Evolutionary conservation across 768 basidiomycete species (phyloP), one percentile per base, ranked within the genome.

Genomic region (Amanita muscaria): DNA sequence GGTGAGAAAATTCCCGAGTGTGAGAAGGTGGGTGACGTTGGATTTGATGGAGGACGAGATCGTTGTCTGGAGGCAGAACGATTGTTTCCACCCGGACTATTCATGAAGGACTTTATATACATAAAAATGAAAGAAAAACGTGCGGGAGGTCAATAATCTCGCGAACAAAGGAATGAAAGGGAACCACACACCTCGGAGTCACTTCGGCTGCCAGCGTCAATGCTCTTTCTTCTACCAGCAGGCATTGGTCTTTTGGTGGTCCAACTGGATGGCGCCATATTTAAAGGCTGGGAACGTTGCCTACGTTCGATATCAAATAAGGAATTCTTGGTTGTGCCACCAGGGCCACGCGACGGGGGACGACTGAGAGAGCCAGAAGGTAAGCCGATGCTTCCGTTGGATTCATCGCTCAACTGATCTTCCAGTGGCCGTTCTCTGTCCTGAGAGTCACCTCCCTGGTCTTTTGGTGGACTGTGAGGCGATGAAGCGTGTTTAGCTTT

Each of bases 181-280:
- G 42, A 44, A 25, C 42, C 30, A 51, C 74, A 40, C 33, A 86
- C 87, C 70, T 90, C 88, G 2, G 80, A 79, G 52, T 90, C 88
- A 53, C 87, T 88, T 22, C 71, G 65, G 48, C 71, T 73, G n/a
- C 82, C 81, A 8, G 83, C 84, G 52, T 85, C 76, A 49, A 42
- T 33, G 21, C 87, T 88, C 64, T 73, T 84, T 42, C 85, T 67
- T 43, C 88, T 70, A 36, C 71, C 64, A 5, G 81, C 79, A 11
- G 85, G 84, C 12, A 68, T 64, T 3, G 83, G 84, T 3, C 83
- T 75, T 49, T 77, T 80, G 15, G 10, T 46, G 22, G 73, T 56
- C 82, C 86, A 88, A 52, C 83, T 88, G 2, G 87, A 87, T 1
- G 88, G 88, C 1, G 83, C 76, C 43, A 59, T 65, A 3, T 58